Conservation (phyloP, 768 basidiomycete species). For the Amanita rubescens region DNA sequence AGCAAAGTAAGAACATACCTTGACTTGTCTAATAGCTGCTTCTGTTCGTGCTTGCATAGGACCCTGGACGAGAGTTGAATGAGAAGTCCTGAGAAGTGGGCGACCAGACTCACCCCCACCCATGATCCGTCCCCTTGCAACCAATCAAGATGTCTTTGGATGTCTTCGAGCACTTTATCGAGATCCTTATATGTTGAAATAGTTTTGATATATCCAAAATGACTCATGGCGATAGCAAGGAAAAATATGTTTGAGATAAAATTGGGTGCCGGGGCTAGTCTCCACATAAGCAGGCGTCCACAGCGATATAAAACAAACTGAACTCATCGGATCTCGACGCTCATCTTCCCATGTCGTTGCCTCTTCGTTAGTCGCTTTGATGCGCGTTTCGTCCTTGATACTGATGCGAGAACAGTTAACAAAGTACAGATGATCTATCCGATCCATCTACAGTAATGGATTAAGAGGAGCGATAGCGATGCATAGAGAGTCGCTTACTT, state of each 20-base stretch:
- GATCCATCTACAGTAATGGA: constrained; percentile 59
- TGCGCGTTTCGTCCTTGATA: constrained; percentile 84
- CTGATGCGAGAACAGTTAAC: constrained; percentile 65
- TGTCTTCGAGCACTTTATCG: constrained; percentile 66
- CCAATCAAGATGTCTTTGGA: constrained; percentile 69
- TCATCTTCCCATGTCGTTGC: constrained; percentile 62
- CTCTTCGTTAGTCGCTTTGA: constrained; percentile 88
- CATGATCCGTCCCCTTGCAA: constrained; percentile 73
- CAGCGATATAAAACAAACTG: background rate
- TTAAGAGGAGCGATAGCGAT: background rate
- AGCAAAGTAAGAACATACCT: constrained; percentile 35
- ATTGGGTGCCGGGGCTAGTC: constrained; percentile 60
- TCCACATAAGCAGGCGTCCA: background rate
- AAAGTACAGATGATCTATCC: constrained; percentile 82
- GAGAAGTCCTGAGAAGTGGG: background rate
- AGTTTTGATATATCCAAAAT: constrained; percentile 81
- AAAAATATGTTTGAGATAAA: constrained; percentile 97
- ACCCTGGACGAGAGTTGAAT: constrained; percentile 31
- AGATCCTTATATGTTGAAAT: constrained; percentile 71
- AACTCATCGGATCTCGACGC: constrained; percentile 40
- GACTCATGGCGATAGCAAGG: constrained; percentile 77
- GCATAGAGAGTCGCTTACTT: constrained; percentile 38
- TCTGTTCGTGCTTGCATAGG: constrained; percentile 74
- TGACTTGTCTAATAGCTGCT: constrained; percentile 67
- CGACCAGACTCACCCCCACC: constrained; percentile 56